Conservation (phyloP, 73 alveolate species). For the Uronychia setigera region DNA sequence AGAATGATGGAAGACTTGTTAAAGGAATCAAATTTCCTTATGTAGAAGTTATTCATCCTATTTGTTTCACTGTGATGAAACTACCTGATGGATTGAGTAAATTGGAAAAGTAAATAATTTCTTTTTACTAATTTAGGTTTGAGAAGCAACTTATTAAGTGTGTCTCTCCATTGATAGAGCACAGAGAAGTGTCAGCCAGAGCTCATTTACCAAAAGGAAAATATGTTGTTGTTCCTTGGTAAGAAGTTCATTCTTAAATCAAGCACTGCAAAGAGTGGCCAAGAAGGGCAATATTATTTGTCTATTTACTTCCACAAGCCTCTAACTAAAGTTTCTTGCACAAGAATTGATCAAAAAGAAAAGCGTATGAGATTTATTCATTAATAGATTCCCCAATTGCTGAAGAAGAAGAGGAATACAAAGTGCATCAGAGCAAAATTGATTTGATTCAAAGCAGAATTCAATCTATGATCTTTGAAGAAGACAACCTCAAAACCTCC, state of each 20-base stretch:
- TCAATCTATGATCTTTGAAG: slow-evolving; percentile 24
- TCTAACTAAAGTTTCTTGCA: not conserved
- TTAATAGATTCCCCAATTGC: slow-evolving; percentile 19
- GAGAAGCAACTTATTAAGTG: slow-evolving; percentile 36
- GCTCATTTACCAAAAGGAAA: slow-evolving; percentile 36
- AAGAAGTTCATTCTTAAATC: not conserved
- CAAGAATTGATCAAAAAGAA: slow-evolving; percentile 6
- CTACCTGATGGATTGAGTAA: slow-evolving; percentile 11
- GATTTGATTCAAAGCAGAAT: slow-evolving; percentile 17
- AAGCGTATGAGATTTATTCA: not conserved
- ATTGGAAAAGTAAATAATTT: slow-evolving; percentile 8
- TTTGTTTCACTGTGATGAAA: slow-evolving; percentile 40
- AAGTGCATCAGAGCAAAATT: slow-evolving; percentile 33
- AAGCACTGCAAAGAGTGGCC: slow-evolving; percentile 40
- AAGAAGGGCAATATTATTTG: slow-evolving; percentile 44
- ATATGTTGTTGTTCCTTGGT: slow-evolving; percentile 51
- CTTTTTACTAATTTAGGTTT: not conserved
- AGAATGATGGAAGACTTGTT: slow-evolving; percentile 87
- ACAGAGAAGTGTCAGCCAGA: slow-evolving; percentile 59
- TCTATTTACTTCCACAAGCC: slow-evolving; percentile 26
- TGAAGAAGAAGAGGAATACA: slow-evolving; percentile 30
- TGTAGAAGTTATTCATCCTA: slow-evolving; percentile 31
- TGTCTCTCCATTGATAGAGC: slow-evolving; percentile 43
- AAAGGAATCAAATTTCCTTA: slow-evolving; percentile 56
- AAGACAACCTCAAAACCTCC: slow-evolving; percentile 16